phyloP scores from a whole-genome alignment of 192 early-diverging fungal genomes.

The Phycomyces blakesleeanus region DNA sequence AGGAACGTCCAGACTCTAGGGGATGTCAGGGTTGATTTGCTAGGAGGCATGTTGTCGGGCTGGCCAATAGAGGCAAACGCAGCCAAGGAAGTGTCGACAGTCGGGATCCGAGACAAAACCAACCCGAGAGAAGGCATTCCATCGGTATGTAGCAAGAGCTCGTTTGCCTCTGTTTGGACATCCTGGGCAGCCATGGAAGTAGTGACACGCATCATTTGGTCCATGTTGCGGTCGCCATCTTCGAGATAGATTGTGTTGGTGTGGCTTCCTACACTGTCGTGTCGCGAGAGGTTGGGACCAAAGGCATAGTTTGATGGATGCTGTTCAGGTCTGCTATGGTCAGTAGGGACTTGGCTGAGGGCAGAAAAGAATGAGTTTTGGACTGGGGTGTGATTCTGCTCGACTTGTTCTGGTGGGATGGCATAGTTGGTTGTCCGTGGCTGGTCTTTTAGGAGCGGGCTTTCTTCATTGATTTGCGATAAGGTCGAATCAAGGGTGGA shows the following conservation, averaged over 20 bases:
- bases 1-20: conserved; percentile 29
- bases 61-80: conserved; percentile 14
- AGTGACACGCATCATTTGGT: conserved; percentile 1
- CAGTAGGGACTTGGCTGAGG: neutral
- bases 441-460: conserved; percentile 17
- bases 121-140: conserved; percentile 30
- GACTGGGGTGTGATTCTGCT: neutral
- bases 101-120: conserved; percentile 27
- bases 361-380: neutral
- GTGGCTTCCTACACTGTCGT: conserved; percentile 15
- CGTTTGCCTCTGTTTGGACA: conserved; percentile 21
- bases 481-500: neutral
- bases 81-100: conserved; percentile 27
- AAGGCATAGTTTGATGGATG: neutral
- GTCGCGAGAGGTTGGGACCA: neutral
- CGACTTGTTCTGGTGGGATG: neutral
- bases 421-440: conserved; percentile 12
- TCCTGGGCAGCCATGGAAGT: conserved; percentile 17
- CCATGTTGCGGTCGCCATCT: conserved; percentile 11
- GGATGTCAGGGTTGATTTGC: conserved; percentile 9
- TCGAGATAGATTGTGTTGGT: conserved; percentile 23
- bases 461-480: conserved; percentile 1
- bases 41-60: neutral
- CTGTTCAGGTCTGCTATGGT: neutral
- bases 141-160: conserved; percentile 12